Percentiles rank a stretch among this genome's conserved stretches.
phyloP scores from a whole-genome alignment of 2,329 filamentous ascomycete species.

The Onygenales sp. region DNA sequence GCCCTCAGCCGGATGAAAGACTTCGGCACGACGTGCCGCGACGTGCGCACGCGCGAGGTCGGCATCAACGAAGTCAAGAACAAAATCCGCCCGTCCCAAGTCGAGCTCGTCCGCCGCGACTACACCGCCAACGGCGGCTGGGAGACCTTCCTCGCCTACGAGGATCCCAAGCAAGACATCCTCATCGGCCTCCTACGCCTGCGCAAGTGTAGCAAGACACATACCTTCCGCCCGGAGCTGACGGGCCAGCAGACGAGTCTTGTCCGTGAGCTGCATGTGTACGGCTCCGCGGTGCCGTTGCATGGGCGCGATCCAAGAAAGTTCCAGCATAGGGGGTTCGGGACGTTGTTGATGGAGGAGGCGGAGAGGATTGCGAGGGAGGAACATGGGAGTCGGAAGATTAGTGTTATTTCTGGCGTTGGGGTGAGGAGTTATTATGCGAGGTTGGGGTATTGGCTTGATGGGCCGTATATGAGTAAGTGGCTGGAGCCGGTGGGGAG shows the following conservation, averaged over 20 bases:
- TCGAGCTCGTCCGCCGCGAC: conserved; percentile 88
- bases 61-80: conserved; percentile 99
- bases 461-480: conserved; percentile 70
- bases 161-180: conserved; percentile 97
- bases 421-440: conserved; percentile 92
- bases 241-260: conserved; percentile 79
- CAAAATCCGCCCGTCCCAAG: conserved; percentile 92
- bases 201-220: conserved; percentile 80
- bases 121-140: conserved; percentile 93
- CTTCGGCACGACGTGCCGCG: conserved; percentile 92
- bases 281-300: conserved; percentile 93
- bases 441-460: conserved; percentile 85
- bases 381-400: conserved; percentile 88
- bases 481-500: conserved; percentile 34
- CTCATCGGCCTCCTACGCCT: conserved; percentile 82
- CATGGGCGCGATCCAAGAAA: conserved; percentile 91
- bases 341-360: conserved; percentile 94
- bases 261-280: conserved; percentile 91
- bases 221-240: conserved; percentile 86
- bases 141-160: conserved; percentile 97
- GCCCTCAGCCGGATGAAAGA: conserved; percentile 98
- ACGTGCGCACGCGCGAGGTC: conserved; percentile 91
- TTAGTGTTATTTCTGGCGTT: conserved; percentile 95
- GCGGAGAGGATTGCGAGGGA: conserved; percentile 90
- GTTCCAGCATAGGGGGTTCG: conserved; percentile 97